Percentiles rank a stretch among this genome's conserved stretches.
phyloP scores from a whole-genome alignment of 2,329 filamentous ascomycete species.

The Alternaria sp. region DNA sequence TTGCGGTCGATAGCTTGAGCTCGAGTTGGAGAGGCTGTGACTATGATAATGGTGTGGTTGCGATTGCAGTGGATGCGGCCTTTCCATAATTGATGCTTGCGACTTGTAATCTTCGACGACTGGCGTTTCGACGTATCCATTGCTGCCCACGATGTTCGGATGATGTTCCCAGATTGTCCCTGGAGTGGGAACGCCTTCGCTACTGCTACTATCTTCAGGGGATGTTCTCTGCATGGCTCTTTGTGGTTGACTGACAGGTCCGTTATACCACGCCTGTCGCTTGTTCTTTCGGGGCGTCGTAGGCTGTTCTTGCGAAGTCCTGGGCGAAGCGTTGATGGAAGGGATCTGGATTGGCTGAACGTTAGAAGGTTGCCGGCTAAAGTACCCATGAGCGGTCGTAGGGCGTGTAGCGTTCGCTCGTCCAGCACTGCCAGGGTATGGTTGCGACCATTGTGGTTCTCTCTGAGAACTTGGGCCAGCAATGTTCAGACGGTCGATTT shows the following conservation, averaged over 20 bases:
- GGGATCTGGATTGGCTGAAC: slow-evolving; percentile 34
- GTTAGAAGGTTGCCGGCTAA: slow-evolving; percentile 27
- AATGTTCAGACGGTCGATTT: slow-evolving; percentile 72
- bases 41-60: slow-evolving; percentile 38
- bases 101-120: slow-evolving; percentile 51
- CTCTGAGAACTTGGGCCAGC: slow-evolving; percentile 52
- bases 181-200: slow-evolving; percentile 61
- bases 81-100: slow-evolving; percentile 45
- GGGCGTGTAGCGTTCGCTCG: slow-evolving; percentile 32
- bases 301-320: slow-evolving; percentile 47
- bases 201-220: slow-evolving; percentile 62
- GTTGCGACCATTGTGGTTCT: slow-evolving; percentile 38
- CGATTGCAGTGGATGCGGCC: slow-evolving; percentile 41
- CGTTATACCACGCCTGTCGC: slow-evolving; percentile 76
- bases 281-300: slow-evolving; percentile 66
- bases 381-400: slow-evolving; percentile 48
- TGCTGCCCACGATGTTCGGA: slow-evolving; percentile 59
- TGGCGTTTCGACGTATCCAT: slow-evolving; percentile 55
- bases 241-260: slow-evolving; percentile 48
- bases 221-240: slow-evolving; percentile 56
- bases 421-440: slow-evolving; percentile 34
- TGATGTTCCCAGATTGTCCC: slow-evolving; percentile 59
- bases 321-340: slow-evolving; percentile 42
- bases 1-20: slow-evolving; percentile 38
- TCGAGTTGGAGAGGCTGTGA: slow-evolving; percentile 34